Conservation (phyloP, 2,329 filamentous ascomycete genomes). For the Coniochaeta sp. region DNA sequence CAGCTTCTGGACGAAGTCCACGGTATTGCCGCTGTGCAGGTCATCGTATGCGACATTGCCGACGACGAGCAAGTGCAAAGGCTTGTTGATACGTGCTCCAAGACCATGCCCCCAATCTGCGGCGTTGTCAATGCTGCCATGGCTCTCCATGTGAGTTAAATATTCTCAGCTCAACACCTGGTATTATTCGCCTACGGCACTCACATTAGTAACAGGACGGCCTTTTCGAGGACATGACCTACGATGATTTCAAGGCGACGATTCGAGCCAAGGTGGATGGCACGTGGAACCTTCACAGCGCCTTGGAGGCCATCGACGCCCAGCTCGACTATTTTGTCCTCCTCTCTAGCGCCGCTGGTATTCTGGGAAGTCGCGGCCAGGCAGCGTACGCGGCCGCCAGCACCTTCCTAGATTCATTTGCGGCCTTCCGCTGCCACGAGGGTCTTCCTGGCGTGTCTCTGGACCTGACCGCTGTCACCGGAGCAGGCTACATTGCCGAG, state of each 20-base stretch:
- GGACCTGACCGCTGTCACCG: slow-evolving; percentile 44
- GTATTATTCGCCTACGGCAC: slow-evolving; percentile 6
- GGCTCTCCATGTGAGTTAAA: slow-evolving; percentile 18
- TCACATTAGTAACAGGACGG: slow-evolving; percentile 13
- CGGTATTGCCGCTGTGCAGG: slow-evolving; percentile 13
- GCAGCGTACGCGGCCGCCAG: slow-evolving; percentile 26
- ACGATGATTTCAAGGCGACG: slow-evolving; percentile 14
- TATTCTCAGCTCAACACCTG: too few species aligned
- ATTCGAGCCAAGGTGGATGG: slow-evolving; percentile 16
- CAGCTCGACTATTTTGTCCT: slow-evolving; percentile 16
- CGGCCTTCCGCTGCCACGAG: slow-evolving; percentile 21
- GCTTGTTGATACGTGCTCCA: slow-evolving; percentile 13
- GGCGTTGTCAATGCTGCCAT: slow-evolving; percentile 24
- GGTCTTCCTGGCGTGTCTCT: slow-evolving; percentile 32
- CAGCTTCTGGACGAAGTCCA: slow-evolving; percentile 13
- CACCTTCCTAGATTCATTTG: slow-evolving; percentile 31
- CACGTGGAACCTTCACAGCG: slow-evolving; percentile 14
- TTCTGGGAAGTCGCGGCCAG: slow-evolving; percentile 17
- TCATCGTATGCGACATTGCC: slow-evolving; percentile 20
- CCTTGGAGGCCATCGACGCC: slow-evolving; percentile 1
- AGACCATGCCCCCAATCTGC: slow-evolving; percentile 18
- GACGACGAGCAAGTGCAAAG: slow-evolving; percentile 12
- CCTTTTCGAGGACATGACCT: slow-evolving; percentile 15
- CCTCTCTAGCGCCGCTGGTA: slow-evolving; percentile 33
- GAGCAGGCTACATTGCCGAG: slow-evolving; percentile 42